phyloP scores from a whole-genome alignment of 164 flowering plant genomes.

The Aristolochia californica region DNA sequence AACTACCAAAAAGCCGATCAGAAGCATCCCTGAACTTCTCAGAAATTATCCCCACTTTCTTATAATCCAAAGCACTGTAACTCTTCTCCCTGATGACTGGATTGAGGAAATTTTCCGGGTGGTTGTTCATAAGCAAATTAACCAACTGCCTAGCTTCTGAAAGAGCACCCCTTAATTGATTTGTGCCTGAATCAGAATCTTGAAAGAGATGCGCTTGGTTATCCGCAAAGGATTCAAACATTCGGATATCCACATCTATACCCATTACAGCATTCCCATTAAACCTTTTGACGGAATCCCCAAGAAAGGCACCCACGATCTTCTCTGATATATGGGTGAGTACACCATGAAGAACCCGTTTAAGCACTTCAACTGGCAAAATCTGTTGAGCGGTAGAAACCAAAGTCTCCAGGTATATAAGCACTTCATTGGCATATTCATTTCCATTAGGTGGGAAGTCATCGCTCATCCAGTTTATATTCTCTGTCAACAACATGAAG shows the following conservation, averaged over 20 bases:
- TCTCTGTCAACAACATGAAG: slow-evolving; percentile 74
- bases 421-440: slow-evolving; percentile 87
- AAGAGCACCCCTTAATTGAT: slow-evolving; percentile 64
- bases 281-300: slow-evolving; percentile 82
- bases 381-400: slow-evolving; percentile 97
- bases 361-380: slow-evolving; percentile 61
- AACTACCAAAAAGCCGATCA: slow-evolving; percentile 75
- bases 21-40: slow-evolving; percentile 91
- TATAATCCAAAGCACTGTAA: slow-evolving; percentile 70
- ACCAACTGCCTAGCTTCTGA: slow-evolving; percentile 74
- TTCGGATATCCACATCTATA: slow-evolving; percentile 62
- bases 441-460: slow-evolving; percentile 67
- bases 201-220: slow-evolving; percentile 44
- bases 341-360: slow-evolving; percentile 67
- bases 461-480: slow-evolving; percentile 89
- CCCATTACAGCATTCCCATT: slow-evolving; percentile 77
- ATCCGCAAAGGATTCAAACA: slow-evolving; percentile 85
- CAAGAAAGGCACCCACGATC: slow-evolving; percentile 57
- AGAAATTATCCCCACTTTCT: slow-evolving; percentile 68
- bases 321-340: slow-evolving; percentile 77
- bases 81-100: slow-evolving; percentile 90
- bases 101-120: slow-evolving; percentile 88
- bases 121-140: slow-evolving; percentile 80
- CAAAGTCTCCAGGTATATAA: slow-evolving; percentile 84
- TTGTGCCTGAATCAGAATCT: slow-evolving; percentile 47